Conservation (phyloP, 1,284 basidiomycete genomes). For the Cryptococcus sp. region DNA sequence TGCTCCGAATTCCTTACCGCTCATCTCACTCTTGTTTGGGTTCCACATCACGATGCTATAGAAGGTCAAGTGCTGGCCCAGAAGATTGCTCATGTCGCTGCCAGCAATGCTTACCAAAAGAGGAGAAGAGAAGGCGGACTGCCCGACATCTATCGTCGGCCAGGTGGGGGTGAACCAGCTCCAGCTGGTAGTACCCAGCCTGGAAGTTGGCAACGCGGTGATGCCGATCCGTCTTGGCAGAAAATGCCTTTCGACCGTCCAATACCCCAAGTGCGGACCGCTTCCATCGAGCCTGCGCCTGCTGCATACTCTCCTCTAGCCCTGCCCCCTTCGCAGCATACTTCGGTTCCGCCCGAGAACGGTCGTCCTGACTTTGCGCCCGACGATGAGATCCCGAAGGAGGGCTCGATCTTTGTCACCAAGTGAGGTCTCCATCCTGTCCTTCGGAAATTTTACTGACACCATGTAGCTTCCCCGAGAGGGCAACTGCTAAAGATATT, state of each 20-base stretch:
- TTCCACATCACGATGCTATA: constrained; percentile 36
- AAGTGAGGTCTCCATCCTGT: constrained; percentile 19
- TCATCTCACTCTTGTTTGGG: constrained; percentile 42
- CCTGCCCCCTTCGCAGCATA: not conserved
- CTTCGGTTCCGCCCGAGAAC: constrained; percentile 2
- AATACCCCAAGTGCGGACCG: constrained; percentile 8
- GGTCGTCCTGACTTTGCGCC: too few species aligned
- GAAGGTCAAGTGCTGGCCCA: constrained; percentile 43
- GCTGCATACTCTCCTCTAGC: constrained; percentile 1
- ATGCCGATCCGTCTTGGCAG: constrained; percentile 37
- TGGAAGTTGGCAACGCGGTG: constrained; percentile 44
- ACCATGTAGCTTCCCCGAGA: constrained; percentile 36
- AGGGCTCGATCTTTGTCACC: constrained; percentile 39
- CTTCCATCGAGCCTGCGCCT: not conserved
- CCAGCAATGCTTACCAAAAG: constrained; percentile 41
- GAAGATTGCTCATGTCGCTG: constrained; percentile 43
- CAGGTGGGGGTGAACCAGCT: constrained; percentile 33
- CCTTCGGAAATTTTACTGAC: not conserved
- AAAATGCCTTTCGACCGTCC: constrained; percentile 36
- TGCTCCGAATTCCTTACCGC: constrained; percentile 38
- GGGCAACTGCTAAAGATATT: constrained; percentile 40
- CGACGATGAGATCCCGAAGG: constrained; percentile 15
- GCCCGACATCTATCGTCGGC: constrained; percentile 28
- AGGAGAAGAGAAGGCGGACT: constrained; percentile 35
- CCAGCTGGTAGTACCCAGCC: constrained; percentile 31